Evolutionary conservation across 768 basidiomycete species (phyloP), one percentile per base, ranked within the genome.

Genomic region (Porphyrellus cyaneotinctus): DNA sequence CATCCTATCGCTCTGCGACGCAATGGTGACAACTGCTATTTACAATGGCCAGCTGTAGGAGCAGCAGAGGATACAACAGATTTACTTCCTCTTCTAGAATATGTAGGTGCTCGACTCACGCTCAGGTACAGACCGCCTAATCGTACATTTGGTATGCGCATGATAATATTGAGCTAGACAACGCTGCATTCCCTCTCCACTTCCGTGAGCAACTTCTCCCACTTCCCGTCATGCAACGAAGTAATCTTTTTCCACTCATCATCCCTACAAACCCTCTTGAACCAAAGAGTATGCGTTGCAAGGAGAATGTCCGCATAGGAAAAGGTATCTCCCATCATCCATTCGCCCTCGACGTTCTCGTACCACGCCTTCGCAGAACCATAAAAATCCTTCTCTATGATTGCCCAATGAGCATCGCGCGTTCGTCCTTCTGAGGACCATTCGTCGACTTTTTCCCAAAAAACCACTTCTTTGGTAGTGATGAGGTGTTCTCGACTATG

Each of bases 401-500:
- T 30, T n/a, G 17, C 44, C 68, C 60, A 72, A 33, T 70, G 65
- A 9, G 47, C 67, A 6, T 64, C 64, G 14, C 69, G 59, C 47
- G 54, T 62, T 13, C 72, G 69, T 5, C 72, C 71, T 37, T 61
- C 65, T 0, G 74, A 72, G 9, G 64, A 63, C 28, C 77, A 54
- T 30, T 76, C 70, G 24, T 78, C 75, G 44, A 81, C 53, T 15
- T 62, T 60, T 35, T 56, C 64, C 6, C 74, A 74, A 42, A 72
- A 65, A 4, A 10, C n/a, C 4, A 15, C 51, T 50, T 71, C 68
- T 32, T 74, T 62, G 10, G 71, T 74, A 23, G 51, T 42, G 18
- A 72, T 58, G 57, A 77, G 81, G 60, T 73, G 73, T 30, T 61
- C 67, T 32, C 54, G 52, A 52, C 75, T 77, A 31, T 51, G 56